Evolutionary conservation across 2,329 filamentous ascomycete genomes (phyloP).

Genomic region (Ophiosphaerella korrae): DNA sequence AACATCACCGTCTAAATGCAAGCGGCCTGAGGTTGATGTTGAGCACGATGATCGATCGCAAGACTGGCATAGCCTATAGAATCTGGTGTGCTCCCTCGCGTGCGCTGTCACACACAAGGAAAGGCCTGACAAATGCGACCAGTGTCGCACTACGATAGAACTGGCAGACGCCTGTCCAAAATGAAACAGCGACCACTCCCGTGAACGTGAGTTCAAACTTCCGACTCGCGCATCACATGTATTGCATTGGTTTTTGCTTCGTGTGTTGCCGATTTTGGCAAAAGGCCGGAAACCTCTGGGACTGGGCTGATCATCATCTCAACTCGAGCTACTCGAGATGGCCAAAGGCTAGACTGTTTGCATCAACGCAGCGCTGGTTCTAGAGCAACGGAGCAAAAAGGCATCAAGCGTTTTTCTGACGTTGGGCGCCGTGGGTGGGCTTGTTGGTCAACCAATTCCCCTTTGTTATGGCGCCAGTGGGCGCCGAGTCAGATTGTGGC

Average conservation of each 20-base stretch:
- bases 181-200: conserved; percentile 22
- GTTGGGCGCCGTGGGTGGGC: conserved; percentile 2
- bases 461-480: conserved; percentile 7
- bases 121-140: conserved; percentile 18
- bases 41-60: not conserved
- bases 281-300: not conserved
- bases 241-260: conserved; percentile 3
- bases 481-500: conserved; percentile 8
- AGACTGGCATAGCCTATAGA: not conserved
- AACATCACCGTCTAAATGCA: too few relatives aligned
- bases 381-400: conserved; percentile 4
- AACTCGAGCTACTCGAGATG: not conserved
- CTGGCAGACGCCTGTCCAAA: conserved; percentile 17
- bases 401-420: conserved; percentile 5
- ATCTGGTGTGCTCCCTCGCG: not conserved
- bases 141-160: conserved; percentile 31
- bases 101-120: conserved; percentile 13
- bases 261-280: conserved; percentile 3
- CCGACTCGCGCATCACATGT: not conserved
- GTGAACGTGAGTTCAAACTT: conserved; percentile 1
- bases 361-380: conserved; percentile 4
- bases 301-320: not conserved
- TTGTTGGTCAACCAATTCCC: not conserved
- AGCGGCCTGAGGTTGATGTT: not conserved
- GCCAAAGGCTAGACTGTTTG: conserved; percentile 8